Conservation (phyloP, 495 filamentous ascomycete genomes). For the Aspergillus nidulans region DNA sequence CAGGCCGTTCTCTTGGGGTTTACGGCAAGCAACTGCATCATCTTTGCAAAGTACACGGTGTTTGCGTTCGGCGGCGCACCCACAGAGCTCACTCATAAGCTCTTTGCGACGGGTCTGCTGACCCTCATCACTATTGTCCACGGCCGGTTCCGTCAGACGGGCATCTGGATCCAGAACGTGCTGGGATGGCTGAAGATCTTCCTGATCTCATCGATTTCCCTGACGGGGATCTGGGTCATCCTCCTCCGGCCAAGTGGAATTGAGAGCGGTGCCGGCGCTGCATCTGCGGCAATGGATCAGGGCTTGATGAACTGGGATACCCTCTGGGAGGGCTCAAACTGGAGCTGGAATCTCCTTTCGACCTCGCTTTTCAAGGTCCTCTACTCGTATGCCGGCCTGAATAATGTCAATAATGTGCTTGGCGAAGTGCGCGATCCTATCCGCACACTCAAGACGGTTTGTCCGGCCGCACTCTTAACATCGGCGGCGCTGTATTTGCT, state of each 20-base stretch:
- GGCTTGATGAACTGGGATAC: slow-evolving; percentile 27
- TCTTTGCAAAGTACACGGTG: slow-evolving; percentile 42
- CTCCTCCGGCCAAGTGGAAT: slow-evolving; percentile 20
- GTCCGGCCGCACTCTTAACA: slow-evolving; percentile 56
- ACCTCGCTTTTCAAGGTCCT: slow-evolving; percentile 70
- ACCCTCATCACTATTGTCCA: slow-evolving; percentile 37
- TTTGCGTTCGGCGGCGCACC: slow-evolving; percentile 35
- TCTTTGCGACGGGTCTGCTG: slow-evolving; percentile 32
- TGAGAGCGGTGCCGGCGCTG: slow-evolving; percentile 5
- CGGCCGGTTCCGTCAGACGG: slow-evolving; percentile 33
- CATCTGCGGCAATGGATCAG: neutral
- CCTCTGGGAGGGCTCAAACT: slow-evolving; percentile 41
- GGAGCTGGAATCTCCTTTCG: slow-evolving; percentile 49
- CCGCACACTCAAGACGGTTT: slow-evolving; percentile 60
- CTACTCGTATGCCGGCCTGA: slow-evolving; percentile 65
- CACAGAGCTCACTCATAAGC: slow-evolving; percentile 33
- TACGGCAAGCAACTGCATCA: slow-evolving; percentile 47
- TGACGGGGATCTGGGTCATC: slow-evolving; percentile 43
- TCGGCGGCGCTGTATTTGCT: slow-evolving; percentile 60
- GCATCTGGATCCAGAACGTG: slow-evolving; percentile 43
- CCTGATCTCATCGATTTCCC: slow-evolving; percentile 39
- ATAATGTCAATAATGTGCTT: slow-evolving; percentile 71
- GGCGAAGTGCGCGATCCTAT: slow-evolving; percentile 70
- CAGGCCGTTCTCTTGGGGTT: slow-evolving; percentile 68
- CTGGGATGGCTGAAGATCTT: slow-evolving; percentile 47